phyloP scores from a whole-genome alignment of 1,139 yeast genomes.

The Kluyveromyces marxianus region DNA sequence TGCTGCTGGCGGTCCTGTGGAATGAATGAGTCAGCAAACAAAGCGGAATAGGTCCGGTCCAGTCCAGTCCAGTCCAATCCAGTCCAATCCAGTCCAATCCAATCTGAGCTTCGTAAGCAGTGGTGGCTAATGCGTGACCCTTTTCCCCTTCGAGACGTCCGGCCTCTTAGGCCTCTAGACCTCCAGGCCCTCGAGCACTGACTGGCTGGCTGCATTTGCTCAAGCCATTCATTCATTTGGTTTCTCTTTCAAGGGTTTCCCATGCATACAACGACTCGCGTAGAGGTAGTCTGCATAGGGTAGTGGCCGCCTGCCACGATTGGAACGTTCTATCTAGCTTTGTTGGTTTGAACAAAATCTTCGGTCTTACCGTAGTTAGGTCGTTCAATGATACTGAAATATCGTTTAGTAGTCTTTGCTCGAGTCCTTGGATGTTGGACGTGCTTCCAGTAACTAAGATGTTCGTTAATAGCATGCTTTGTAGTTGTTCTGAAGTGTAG shows the following conservation, averaged over 20 bases:
- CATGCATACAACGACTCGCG: constrained; percentile 3
- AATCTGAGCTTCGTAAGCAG: too few relatives aligned
- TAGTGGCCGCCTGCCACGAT: constrained; percentile 5
- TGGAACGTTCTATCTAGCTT: constrained; percentile 2
- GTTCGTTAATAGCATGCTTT: constrained; percentile 39
- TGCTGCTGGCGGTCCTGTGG: too few relatives aligned
- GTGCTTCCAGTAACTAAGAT: constrained; percentile 63
- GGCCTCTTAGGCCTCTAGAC: too few relatives aligned
- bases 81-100: too few relatives aligned
- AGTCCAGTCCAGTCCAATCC: too few relatives aligned
- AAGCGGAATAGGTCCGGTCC: too few relatives aligned
- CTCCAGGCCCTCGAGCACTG: too few relatives aligned
- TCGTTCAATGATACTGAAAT: constrained; percentile 11
- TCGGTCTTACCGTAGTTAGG: constrained; percentile 5
- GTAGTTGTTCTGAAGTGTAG: constrained; percentile 17
- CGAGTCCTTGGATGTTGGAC: constrained; percentile 52
- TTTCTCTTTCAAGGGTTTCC: neutral
- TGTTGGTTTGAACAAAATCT: constrained; percentile 4
- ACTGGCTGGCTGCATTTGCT: too few relatives aligned
- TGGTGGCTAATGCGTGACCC: too few relatives aligned
- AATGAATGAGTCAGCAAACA: too few relatives aligned
- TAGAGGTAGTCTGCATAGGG: constrained; percentile 2
- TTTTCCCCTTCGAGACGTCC: too few relatives aligned
- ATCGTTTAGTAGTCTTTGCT: constrained; percentile 55
- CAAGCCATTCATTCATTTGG: too few relatives aligned